These are phyloP conservation scores for Gossypium lobatum DNA, from an alignment of 441 rosid species.

Conservation along the genomic window DNA sequence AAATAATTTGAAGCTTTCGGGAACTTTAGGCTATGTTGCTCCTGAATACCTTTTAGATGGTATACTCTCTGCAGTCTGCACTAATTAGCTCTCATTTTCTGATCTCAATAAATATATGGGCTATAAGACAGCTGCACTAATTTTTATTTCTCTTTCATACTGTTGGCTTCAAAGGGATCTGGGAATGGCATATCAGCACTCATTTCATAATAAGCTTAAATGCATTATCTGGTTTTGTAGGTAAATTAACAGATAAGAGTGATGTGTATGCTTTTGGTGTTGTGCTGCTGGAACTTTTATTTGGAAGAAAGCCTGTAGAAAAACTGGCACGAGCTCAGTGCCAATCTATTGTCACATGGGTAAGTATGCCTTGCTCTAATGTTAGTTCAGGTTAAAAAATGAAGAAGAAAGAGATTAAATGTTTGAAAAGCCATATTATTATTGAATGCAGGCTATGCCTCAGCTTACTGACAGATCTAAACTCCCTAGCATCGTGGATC, in stretches of 20 bases:
- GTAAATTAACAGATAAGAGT: constrained; percentile 88
- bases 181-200: neutral
- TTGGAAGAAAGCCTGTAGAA: constrained; percentile 84
- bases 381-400: neutral
- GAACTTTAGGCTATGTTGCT: constrained; percentile 88
- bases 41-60: constrained; percentile 90
- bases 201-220: neutral
- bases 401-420: neutral
- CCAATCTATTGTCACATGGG: constrained; percentile 97
- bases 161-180: neutral
- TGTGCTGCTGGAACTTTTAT: constrained; percentile 85
- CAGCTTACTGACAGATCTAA: constrained; percentile 84
- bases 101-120: too few relatives aligned
- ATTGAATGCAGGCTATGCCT: constrained; percentile 84
- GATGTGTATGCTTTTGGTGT: constrained; percentile 94
- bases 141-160: neutral
- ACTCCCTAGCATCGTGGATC: constrained; percentile 82
- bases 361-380: constrained; percentile 37
- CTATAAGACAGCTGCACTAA: too few relatives aligned
- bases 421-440: neutral
- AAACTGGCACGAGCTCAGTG: constrained; percentile 72
- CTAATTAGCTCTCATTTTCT: too few relatives aligned
- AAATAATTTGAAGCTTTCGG: constrained; percentile 76
- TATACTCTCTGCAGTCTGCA: constrained; percentile 18
- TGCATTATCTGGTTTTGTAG: constrained; percentile 25